These are phyloP conservation scores for Linnemannia zychae DNA, from an alignment of 192 early-diverging fungal genomes.

Conservation along the genomic window DNA sequence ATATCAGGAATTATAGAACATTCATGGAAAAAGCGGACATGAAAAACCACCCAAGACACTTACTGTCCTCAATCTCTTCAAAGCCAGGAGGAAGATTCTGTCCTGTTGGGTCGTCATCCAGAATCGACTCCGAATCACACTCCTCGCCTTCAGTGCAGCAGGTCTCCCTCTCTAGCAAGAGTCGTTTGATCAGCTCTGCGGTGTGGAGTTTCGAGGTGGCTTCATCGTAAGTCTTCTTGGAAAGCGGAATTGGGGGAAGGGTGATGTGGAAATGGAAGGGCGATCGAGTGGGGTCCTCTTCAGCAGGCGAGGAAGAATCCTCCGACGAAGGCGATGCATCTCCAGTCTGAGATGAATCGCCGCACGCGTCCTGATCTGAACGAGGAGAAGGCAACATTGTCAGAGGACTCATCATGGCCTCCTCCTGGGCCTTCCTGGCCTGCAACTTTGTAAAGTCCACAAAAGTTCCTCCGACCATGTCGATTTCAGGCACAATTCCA, in stretches of 20 bases:
- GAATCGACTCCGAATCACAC: constrained; percentile 12
- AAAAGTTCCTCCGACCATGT: constrained; percentile 65
- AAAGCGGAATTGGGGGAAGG: constrained; percentile 21
- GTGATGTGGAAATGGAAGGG: constrained; percentile 35
- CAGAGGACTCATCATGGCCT: constrained; percentile 38
- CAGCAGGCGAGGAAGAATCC: neutral
- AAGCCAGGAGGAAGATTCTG: constrained; percentile 44
- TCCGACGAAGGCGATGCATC: neutral
- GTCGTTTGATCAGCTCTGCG: constrained; percentile 46
- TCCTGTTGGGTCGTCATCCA: constrained; percentile 15
- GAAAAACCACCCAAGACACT: neutral
- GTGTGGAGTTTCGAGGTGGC: constrained; percentile 48
- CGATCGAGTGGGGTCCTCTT: constrained; percentile 8
- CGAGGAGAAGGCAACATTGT: constrained; percentile 50
- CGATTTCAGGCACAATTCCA: constrained; percentile 69
- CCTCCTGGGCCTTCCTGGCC: constrained; percentile 23
- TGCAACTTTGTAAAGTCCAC: constrained; percentile 31
- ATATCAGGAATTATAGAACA: neutral
- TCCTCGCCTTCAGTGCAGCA: constrained; percentile 36
- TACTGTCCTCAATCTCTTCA: constrained; percentile 56
- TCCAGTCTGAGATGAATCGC: neutral
- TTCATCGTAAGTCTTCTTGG: constrained; percentile 51
- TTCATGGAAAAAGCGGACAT: neutral
- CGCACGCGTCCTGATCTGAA: constrained; percentile 24
- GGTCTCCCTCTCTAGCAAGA: constrained; percentile 23